Conservation (phyloP, 192 early-diverging fungal genomes). For the Dispira simplex region DNA sequence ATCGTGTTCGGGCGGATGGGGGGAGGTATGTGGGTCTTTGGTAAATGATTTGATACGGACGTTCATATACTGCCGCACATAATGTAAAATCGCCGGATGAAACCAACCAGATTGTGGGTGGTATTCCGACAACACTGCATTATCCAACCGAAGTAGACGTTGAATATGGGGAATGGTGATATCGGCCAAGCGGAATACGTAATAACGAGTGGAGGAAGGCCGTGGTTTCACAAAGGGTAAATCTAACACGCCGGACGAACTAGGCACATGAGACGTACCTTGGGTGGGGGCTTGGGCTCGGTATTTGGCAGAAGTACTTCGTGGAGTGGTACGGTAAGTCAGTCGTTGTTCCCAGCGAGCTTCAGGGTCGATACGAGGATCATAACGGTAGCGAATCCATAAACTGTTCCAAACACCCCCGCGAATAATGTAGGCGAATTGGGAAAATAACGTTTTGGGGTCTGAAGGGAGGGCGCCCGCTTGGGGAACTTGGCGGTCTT, state of each 20-base stretch:
- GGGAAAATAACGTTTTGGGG: not conserved
- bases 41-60: not conserved
- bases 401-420: not conserved
- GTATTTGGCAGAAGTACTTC: not conserved
- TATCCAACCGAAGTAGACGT: not conserved
- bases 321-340: not conserved
- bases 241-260: not conserved
- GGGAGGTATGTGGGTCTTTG: not conserved
- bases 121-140: not conserved
- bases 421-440: not conserved
- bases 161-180: not conserved
- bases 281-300: not conserved
- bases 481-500: no score
- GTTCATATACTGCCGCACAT: not conserved
- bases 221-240: not conserved
- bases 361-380: not conserved
- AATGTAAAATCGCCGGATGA: not conserved
- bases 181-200: not conserved
- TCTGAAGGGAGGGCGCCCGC: not conserved
- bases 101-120: not conserved
- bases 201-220: not conserved
- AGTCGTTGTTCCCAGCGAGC: not conserved
- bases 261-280: not conserved
- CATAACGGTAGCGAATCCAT: constrained; percentile 5
- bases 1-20: not conserved